phyloP scores from a whole-genome alignment of 768 basidiomycete genomes.

The Peribolospora baueri region DNA sequence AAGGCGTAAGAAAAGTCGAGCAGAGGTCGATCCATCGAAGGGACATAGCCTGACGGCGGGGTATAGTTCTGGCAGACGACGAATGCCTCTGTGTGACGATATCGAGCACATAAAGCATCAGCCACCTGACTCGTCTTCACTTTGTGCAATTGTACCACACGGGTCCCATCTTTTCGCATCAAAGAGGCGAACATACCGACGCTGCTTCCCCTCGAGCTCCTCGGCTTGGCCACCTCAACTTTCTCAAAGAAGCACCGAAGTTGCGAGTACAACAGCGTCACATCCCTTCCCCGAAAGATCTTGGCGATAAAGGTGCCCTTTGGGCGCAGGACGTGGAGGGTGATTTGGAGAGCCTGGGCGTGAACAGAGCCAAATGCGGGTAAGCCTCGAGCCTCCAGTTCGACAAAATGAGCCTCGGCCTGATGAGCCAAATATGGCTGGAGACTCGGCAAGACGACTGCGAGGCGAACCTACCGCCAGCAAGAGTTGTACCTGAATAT shows the following conservation, averaged over 20 bases:
- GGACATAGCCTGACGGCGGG: conserved; percentile 11
- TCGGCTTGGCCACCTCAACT: conserved; percentile 24
- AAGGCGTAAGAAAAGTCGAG: conserved; percentile 10
- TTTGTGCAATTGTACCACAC: too few relatives aligned
- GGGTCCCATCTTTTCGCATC: too few relatives aligned
- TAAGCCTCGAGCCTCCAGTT: neutral
- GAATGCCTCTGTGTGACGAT: conserved; percentile 20
- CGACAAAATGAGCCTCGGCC: neutral
- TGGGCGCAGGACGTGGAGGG: conserved; percentile 22
- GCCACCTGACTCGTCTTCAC: neutral
- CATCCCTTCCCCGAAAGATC: conserved; percentile 22
- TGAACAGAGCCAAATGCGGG: neutral
- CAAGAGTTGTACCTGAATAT: conserved; percentile 24
- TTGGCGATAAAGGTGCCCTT: conserved; percentile 25
- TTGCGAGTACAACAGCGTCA: conserved; percentile 21
- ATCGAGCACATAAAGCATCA: neutral
- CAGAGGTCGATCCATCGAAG: conserved; percentile 11
- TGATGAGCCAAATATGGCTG: neutral
- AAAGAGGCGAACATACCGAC: conserved; percentile 17
- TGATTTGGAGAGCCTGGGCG: conserved; percentile 22
- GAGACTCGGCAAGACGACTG: neutral
- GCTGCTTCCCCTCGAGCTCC: conserved; percentile 22
- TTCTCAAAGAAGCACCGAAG: conserved; percentile 21
- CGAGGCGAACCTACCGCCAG: conserved; percentile 18
- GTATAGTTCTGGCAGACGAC: conserved; percentile 22